Base-by-base conservation (phyloP, 148 eudicot genomes). In the Diospyros lotus region DNA sequence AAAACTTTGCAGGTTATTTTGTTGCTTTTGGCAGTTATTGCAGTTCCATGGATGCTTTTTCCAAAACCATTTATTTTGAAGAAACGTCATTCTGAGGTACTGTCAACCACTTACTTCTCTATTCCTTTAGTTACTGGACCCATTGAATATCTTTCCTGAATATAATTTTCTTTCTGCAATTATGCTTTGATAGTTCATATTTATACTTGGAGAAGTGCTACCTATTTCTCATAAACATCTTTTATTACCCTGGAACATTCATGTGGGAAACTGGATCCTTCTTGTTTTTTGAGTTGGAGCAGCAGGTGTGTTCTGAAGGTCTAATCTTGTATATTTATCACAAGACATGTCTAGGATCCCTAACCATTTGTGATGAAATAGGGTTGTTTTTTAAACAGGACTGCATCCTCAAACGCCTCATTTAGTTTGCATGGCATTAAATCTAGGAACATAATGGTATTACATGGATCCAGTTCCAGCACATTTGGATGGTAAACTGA, bases 1-100 rank as follows among this genome's bases (percentile, higher is more conserved):
- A 7, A 39, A 17, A 48, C 62, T 76, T 74, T 83, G 80, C 91
- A 95, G 99, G 84, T 95, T 73, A 73, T 88, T 75, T 85, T 95
- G 87, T 87, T 95, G 85, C 77, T 93, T 71, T 77, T 83, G 72
- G 98, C 98, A 58, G 5, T 93, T 66, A 53, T 93, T 81, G 98
- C 99, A 38, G 99, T 93, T 77, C 99, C 99, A 73, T 95, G 99
- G 99, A 95, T 95, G 99, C 98, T 95, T 69, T 95, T 95, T 75
- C 98, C 98, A 46, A 95, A 95, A 85, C 99, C 99, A 53, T 95
- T 95, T 75, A 89, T 95, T 80, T 82, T 95, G 79, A 95, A 82
- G 89, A 93, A 85, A 81, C 94, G 81, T 81, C 89, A 93, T 69
- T 71, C 91, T 38, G 94, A 95, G 98, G 99, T 95, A 86, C 58